Conservation (phyloP, 202 grass and related monocot genomes). For the Eragrostis tef region DNA sequence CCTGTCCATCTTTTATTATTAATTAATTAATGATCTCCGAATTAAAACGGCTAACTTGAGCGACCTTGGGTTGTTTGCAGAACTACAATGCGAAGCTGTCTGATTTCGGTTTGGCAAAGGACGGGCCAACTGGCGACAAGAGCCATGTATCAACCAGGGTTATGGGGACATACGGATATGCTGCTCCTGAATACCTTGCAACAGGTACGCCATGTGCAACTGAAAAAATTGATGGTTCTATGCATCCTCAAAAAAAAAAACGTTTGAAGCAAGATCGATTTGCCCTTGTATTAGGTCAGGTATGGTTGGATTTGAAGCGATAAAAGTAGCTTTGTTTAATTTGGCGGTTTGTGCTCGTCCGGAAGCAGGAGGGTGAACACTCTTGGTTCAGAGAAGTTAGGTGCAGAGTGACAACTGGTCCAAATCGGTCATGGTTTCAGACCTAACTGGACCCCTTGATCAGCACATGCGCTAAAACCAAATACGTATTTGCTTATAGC, state of each 20-base stretch:
- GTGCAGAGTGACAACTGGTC: slow-evolving; percentile 39
- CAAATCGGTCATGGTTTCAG: slow-evolving; percentile 42
- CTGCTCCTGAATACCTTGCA: slow-evolving; percentile 77
- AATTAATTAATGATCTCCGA: too few relatives aligned
- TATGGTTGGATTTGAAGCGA: not conserved
- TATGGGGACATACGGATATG: slow-evolving; percentile 85
- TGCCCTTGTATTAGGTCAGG: not conserved
- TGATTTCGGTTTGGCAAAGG: slow-evolving; percentile 88
- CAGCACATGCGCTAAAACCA: too few relatives aligned
- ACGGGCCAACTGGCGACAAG: slow-evolving; percentile 66
- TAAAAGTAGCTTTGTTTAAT: slow-evolving; percentile 23
- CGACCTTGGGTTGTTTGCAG: slow-evolving; percentile 29
- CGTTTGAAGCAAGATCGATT: too few relatives aligned
- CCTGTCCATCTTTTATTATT: not conserved
- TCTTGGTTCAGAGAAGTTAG: slow-evolving; percentile 29
- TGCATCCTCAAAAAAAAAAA: too few relatives aligned
- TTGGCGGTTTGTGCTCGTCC: slow-evolving; percentile 25
- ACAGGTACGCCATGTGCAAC: slow-evolving; percentile 50
- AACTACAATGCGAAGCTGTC: slow-evolving; percentile 82
- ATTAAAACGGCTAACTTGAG: not conserved
- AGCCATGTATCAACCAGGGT: slow-evolving; percentile 78
- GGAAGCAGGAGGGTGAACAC: not conserved
- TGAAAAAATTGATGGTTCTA: not conserved
- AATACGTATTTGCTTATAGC: too few relatives aligned
- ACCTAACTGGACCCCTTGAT: slow-evolving; percentile 29